Evolutionary conservation across 306 rosid species (phyloP).

Genomic region (Rosa lucieae): DNA sequence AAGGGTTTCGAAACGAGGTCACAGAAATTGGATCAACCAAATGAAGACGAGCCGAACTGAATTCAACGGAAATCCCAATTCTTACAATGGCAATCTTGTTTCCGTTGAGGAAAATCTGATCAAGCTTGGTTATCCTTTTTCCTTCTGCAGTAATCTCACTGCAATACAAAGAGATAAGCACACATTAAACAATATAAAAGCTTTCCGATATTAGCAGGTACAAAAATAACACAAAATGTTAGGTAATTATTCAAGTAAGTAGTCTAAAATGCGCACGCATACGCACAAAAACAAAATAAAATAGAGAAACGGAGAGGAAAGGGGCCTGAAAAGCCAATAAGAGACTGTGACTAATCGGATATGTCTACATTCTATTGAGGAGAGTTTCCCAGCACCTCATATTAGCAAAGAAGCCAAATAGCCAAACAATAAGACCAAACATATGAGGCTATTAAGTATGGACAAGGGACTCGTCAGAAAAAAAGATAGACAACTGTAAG

Average conservation of each 20-base stretch:
- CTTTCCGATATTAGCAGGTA: background rate
- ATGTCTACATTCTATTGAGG: background rate
- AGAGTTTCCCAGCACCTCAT: background rate
- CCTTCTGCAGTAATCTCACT: conserved; percentile 97
- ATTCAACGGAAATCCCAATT: background rate
- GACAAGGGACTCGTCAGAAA: background rate
- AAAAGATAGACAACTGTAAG: background rate
- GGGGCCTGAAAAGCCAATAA: background rate
- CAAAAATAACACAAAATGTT: background rate
- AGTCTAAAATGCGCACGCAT: background rate
- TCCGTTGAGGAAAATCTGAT: conserved; percentile 92
- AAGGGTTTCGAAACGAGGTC: background rate
- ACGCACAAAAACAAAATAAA: background rate
- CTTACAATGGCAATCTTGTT: conserved; percentile 99
- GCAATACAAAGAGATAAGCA: conserved; percentile 25
- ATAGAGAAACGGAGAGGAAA: background rate
- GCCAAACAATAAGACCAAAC: background rate
- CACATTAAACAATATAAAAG: background rate
- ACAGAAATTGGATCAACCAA: background rate
- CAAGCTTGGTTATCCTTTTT: conserved; percentile 95
- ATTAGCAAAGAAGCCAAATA: background rate
- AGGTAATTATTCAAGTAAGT: background rate
- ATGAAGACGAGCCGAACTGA: background rate
- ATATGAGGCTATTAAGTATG: background rate
- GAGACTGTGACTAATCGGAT: background rate